Evolutionary conservation across 441 rosid species (phyloP), one percentile per base, ranked within the genome.

Genomic region (Jatropha multifida): DNA sequence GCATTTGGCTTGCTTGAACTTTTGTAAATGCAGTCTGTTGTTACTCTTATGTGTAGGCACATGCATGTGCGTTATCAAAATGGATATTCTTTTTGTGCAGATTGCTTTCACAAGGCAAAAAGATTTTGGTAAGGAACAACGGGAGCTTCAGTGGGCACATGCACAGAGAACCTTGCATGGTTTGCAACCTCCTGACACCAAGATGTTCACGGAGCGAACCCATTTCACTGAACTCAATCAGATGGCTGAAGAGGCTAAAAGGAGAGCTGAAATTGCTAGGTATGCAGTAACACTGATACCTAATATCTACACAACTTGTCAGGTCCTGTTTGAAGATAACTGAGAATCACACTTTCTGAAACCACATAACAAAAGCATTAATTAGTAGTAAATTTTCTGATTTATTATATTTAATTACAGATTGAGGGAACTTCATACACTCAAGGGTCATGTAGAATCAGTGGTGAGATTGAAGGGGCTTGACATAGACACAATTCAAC

Each of bases 81-180:
- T 72, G 69, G 5, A 23, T 67, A 67, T 71, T n/a, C 37, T 38
- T 72, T 65, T 40, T 63, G n/a, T 80, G 79, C 76, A 95, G 99
- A 86, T 91, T 81, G 97, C 98, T 44, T 96, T 96, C 82, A 93
- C 99, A 14, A 90, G 94, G 85, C 91, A 96, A 85, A 96, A 93
- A 63, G 98, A 93, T 74, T 96, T 96, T 4, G 98, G 97, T 7
- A 96, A 90, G 85, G 99, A 96, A 72, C 97, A 96, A 68, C 90
- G 98, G 6, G 97, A 94, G 87, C 98, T 94, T 71, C 93, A 96
- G 56, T 96, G 98, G 99, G 99, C 99, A n/a, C 98, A 96, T 61
- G 98, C 98, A 10, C 98, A 94, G 76, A 90, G 98, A 85, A 94
- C 97, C 32, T 76, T 96, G 77, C 98, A 93, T 72, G 98, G 99